A percentile compares a stretch with the other conserved stretches of the same genome.
phyloP scores from a whole-genome alignment of 805 yeast species.

The Kockiozyma suomiensis region DNA sequence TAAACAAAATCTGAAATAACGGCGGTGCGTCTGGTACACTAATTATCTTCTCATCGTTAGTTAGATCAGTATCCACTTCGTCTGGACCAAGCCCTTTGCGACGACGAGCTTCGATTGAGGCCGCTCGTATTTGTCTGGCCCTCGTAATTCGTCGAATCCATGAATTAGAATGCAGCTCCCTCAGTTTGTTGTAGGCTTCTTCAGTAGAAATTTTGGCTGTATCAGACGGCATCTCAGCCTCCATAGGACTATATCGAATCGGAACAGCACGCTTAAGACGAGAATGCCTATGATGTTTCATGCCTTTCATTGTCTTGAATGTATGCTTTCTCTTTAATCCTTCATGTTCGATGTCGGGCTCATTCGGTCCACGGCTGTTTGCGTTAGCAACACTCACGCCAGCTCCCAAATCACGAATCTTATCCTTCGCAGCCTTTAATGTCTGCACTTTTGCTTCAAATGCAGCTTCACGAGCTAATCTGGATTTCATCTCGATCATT shows the following conservation, averaged over 20 bases:
- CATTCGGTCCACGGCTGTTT: not conserved
- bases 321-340: constrained; percentile 4
- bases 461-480: constrained; percentile 54
- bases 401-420: not conserved
- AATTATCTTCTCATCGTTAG: constrained; percentile 51
- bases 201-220: constrained; percentile 37
- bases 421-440: constrained; percentile 19
- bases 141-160: constrained; percentile 70
- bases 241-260: constrained; percentile 31
- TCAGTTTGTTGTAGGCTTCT: constrained; percentile 45
- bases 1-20: constrained; percentile 55
- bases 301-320: constrained; percentile 22
- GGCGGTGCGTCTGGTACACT: constrained; percentile 55
- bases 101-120: constrained; percentile 42
- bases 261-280: constrained; percentile 5
- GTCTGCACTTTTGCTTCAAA: constrained; percentile 45
- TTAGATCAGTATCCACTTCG: constrained; percentile 44
- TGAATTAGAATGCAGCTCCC: constrained; percentile 55
- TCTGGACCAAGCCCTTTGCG: constrained; percentile 47
- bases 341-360: not conserved
- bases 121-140: constrained; percentile 40
- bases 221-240: constrained; percentile 30
- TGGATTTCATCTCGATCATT: constrained; percentile 52
- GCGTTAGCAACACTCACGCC: not conserved
- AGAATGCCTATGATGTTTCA: not conserved